Evolutionary conservation across 129 eudicot genomes (phyloP), one percentile per base, ranked within the genome.

Genomic region (Gnaphalium uliginosum): DNA sequence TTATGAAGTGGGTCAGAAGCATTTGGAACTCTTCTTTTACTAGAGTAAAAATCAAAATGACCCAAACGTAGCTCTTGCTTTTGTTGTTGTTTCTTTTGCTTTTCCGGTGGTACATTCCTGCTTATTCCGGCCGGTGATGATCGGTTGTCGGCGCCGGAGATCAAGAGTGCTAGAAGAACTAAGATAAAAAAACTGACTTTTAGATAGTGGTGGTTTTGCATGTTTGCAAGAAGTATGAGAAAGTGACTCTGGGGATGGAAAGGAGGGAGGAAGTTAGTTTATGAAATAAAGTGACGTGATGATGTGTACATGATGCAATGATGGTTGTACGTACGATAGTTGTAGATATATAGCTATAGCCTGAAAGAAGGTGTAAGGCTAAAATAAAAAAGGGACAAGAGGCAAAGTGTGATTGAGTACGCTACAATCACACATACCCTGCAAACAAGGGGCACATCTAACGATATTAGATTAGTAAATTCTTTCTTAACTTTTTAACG

Each of bases 1-100:
- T 84, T 84, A 54, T 84, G 88, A 77, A 84, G 85, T 5, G 88
- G 88, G 85, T 84, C 88, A 1, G 88, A 84, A 10, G 64, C 85
- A 57, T 84, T 81, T 37, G 88, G 88, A 29, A 84, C 88, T 46
- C 85, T 84, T 59, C 88, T 68, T 78, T 84, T 81, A 78, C 81
- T 73, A n/a, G 81, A 68, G 19, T 61, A 69, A 30, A 80, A 62
- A 53, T 27, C 68, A 30, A 80, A 62, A 53, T 37, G 75, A 62
- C 74, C 78, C 57, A 71, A 50, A n/a, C 32, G 22, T 32, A 53
- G 75, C 18, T 51, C 39, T 2, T 57, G 73, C 32, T 48, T 46
- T 22, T 56, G 23, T 11, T n/a, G 74, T 21, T 71, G 68, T 33
- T 56, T 62, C 69, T 69, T 58, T 51, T 75, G 78, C 48, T 75